Conservation (phyloP, 495 filamentous ascomycete genomes). For the Hypoxylon cercidicola region DNA sequence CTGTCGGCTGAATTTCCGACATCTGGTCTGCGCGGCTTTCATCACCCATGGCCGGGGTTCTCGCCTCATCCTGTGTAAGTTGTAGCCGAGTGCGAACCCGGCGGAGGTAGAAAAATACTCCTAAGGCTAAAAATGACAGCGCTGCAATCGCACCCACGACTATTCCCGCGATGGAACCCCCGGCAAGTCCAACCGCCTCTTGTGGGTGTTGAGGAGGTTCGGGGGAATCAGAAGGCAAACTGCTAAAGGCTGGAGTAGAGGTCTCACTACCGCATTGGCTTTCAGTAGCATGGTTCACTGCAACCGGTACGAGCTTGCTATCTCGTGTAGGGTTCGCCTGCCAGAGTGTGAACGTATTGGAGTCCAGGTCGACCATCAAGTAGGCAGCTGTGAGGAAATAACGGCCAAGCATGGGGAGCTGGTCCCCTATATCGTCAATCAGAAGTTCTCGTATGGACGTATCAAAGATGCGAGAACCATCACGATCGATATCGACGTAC, state of each 20-base stretch:
- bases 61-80: neutral
- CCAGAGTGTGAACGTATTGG: constrained; percentile 42
- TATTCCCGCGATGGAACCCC: constrained; percentile 5
- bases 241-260: neutral
- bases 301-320: neutral
- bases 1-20: neutral
- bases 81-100: neutral
- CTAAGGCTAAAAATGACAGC: neutral
- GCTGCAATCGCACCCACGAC: constrained; percentile 3
- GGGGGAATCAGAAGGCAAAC: neutral
- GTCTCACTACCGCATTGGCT: neutral
- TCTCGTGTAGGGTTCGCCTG: constrained; percentile 30
- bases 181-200: neutral
- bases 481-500: constrained; percentile 32
- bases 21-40: neutral
- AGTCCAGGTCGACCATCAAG: constrained; percentile 50
- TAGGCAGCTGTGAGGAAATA: constrained; percentile 55
- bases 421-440: constrained; percentile 39
- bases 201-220: neutral
- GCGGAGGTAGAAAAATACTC: constrained; percentile 1
- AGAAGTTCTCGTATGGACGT: constrained; percentile 34
- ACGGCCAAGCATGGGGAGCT: constrained; percentile 49
- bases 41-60: neutral
- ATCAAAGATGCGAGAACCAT: constrained; percentile 44
- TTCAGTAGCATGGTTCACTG: neutral